A percentile compares a stretch with the other conserved stretches of the same genome.
Conservation (phyloP, 2,329 filamentous ascomycete genomes). For the Botrytis elliptica region DNA sequence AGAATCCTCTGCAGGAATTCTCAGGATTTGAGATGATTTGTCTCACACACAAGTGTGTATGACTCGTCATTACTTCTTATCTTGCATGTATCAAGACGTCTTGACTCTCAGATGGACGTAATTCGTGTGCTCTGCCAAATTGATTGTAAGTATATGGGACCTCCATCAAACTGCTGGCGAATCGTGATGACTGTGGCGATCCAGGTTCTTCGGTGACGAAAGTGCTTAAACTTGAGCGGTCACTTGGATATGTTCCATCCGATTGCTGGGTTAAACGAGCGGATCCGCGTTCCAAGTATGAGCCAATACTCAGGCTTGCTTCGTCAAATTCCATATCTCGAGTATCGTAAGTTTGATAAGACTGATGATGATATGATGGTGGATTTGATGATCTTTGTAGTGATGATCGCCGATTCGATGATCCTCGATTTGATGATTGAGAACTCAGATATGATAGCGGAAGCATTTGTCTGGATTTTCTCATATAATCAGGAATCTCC, state of each 20-base stretch:
- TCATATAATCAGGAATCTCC: neutral
- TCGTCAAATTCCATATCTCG: conserved; percentile 9
- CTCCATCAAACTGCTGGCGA: conserved; percentile 9
- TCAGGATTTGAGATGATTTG: neutral
- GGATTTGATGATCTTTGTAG: neutral
- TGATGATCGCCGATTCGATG: neutral
- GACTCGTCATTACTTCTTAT: neutral
- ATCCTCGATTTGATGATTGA: neutral
- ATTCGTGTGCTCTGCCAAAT: conserved; percentile 1
- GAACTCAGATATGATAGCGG: conserved; percentile 13
- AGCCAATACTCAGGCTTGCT: conserved; percentile 12
- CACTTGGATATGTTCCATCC: neutral
- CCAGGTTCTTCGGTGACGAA: conserved; percentile 1
- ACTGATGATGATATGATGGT: neutral
- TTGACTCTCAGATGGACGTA: neutral
- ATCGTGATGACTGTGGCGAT: conserved; percentile 9
- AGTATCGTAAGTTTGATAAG: conserved; percentile 8
- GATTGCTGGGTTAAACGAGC: conserved; percentile 9
- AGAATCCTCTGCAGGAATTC: neutral
- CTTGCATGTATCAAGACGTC: conserved; percentile 5
- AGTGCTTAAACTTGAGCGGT: conserved; percentile 1
- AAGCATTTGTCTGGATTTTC: conserved; percentile 7
- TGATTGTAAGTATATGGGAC: neutral
- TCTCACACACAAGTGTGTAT: conserved; percentile 3
- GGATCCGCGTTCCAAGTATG: neutral